Evolutionary conservation across 2,329 filamentous ascomycete genomes (phyloP), one percentile per base, ranked within the genome.

Genomic region (Biscogniauxia marginata): DNA sequence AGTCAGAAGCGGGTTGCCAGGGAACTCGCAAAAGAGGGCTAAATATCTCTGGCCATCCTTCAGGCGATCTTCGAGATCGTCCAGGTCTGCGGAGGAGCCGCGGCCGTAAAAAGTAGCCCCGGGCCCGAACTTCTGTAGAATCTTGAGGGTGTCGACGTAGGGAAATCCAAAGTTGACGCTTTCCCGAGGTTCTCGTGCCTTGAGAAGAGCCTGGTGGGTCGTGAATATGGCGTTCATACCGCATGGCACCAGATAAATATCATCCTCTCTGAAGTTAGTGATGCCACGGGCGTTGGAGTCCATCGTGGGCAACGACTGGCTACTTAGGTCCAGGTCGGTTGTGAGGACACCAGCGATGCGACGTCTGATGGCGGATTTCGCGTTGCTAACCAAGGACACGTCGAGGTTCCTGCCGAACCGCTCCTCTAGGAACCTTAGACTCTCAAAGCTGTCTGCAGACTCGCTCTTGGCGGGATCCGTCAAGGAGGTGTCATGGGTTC

Each of bases 181-280:
- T 73, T 90, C 89, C 57, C 84, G 70, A 7, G 80, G 76, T 3
- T 86, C 85, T 39, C 87, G 84, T 0, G 84, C 80, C 51, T 79
- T 77, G 60, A 93, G 77, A 50, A 97, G 77, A 46, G 84, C 84
- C 49, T 88, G 86, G 70, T 99, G 95, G 0, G 90, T 83, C 65
- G 91, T 91, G 76, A 91, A 99, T 46, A 99, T 97, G 51, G 93
- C 86, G 68, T 91, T 97, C 93, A 99, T 99, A 39, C 95, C 95
- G 44, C 84, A 88, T 0, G 93, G 90, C 54, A 89, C 93, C 0
- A 99, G 81, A 67, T 91, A 96, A 34, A 99, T 89, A 70, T 99
- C 93, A 20, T 90, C 84, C 70, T 96, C 91, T 1, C 84, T 85
- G 51, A 97, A 86, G 21, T 83, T 86, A 9, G 81, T 77, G 2